These are phyloP conservation scores for Aspergillus sp. DNA, from an alignment of 2,329 filamentous ascomycete genomes.

Conservation along the genomic window DNA sequence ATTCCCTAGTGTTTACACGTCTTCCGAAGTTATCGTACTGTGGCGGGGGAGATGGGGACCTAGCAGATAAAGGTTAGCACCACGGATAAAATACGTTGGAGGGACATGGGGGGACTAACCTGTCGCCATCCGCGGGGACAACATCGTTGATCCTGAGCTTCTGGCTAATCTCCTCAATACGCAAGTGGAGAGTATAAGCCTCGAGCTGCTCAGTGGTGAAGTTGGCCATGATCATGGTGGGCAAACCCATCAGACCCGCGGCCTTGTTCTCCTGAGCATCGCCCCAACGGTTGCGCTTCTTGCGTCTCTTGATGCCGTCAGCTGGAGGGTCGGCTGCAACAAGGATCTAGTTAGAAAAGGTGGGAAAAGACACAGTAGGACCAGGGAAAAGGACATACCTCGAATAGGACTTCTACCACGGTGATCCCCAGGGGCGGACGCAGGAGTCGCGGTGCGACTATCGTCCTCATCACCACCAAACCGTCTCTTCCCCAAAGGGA, in stretches of 20 bases:
- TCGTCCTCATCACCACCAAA: conserved; percentile 65
- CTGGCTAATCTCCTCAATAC: conserved; percentile 98
- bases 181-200: conserved; percentile 91
- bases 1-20: conserved; percentile 98
- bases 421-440: conserved; percentile 60
- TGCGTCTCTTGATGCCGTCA: conserved; percentile 84
- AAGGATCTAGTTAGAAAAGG: conserved; percentile 22
- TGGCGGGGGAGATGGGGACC: conserved; percentile 90
- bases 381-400: conserved; percentile 53
- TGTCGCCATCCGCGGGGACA: conserved; percentile 91
- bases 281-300: conserved; percentile 99
- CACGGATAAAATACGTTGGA: conserved; percentile 18
- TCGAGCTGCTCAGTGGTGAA: conserved; percentile 99
- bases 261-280: conserved; percentile 98
- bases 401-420: conserved; percentile 90
- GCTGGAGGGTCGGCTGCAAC: conserved; percentile 49
- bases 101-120: conserved; percentile 58
- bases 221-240: conserved; percentile 92
- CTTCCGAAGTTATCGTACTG: conserved; percentile 99
- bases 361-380: neutral
- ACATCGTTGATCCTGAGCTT: conserved; percentile 99
- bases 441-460: conserved; percentile 46
- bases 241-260: conserved; percentile 93
- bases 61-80: conserved; percentile 40
- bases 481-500: conserved; percentile 83